Conservation (phyloP, 306 rosid genomes). For the Quercus berberidifolia region DNA sequence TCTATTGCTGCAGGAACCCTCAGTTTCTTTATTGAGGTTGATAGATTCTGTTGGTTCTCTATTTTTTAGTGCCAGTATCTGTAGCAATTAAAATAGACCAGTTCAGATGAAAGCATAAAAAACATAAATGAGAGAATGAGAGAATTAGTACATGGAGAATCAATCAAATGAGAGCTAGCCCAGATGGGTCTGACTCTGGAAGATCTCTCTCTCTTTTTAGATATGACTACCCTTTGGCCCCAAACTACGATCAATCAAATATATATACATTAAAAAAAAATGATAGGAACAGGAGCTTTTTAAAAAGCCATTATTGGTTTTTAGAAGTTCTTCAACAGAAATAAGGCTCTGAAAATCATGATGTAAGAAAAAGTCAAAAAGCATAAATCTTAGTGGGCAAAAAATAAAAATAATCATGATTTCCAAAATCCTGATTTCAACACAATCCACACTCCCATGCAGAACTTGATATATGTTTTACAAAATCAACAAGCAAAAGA, state of each 20-base stretch:
- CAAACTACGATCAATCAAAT: constrained; percentile 40
- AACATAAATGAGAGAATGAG: neutral
- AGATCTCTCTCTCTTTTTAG: neutral
- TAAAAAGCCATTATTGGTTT: constrained; percentile 30
- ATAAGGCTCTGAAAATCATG: constrained; percentile 35
- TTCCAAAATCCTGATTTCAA: constrained; percentile 21
- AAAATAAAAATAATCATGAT: constrained; percentile 23
- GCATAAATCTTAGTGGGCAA: constrained; percentile 11
- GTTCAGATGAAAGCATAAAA: neutral
- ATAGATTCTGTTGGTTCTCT: constrained; percentile 96
- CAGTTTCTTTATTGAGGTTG: constrained; percentile 96
- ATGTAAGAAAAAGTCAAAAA: constrained; percentile 32
- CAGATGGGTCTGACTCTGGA: neutral
- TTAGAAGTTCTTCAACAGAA: constrained; percentile 29
- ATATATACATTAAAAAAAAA: neutral
- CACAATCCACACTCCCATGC: constrained; percentile 5
- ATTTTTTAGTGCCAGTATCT: constrained; percentile 86
- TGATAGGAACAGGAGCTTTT: constrained; percentile 31
- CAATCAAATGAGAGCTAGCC: neutral
- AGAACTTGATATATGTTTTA: neutral
- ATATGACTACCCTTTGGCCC: neutral
- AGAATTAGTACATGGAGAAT: neutral
- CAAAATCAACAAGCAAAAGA: constrained; percentile 7
- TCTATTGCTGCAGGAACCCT: constrained; percentile 95
- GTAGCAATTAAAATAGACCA: constrained; percentile 7